These are phyloP conservation scores for Gracilaria domingensis DNA, from an alignment of 23 red algal species.

Conservation along the genomic window DNA sequence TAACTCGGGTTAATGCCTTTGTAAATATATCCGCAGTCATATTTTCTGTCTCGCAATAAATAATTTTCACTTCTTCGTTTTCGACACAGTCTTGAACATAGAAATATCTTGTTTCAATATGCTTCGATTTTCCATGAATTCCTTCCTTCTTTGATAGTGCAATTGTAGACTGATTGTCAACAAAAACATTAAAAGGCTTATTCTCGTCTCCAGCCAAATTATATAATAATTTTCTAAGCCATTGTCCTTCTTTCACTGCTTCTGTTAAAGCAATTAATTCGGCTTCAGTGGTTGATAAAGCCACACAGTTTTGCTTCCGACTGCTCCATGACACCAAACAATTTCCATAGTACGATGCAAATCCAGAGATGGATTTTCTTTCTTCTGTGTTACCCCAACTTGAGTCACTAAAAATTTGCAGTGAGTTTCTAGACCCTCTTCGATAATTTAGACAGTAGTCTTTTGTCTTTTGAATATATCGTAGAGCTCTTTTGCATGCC, in stretches of 20 bases:
- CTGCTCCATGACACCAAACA: too few relatives aligned
- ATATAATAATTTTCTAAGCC: background rate
- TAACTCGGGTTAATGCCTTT: conserved; percentile 13
- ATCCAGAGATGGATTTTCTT: too few relatives aligned
- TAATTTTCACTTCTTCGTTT: background rate
- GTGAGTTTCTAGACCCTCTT: background rate
- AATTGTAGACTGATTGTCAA: conserved; percentile 45
- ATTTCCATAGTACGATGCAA: too few relatives aligned
- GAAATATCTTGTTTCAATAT: conserved; percentile 6
- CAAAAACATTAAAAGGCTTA: background rate
- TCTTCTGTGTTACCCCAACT: conserved; percentile 15
- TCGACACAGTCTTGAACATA: conserved; percentile 26
- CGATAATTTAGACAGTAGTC: too few relatives aligned
- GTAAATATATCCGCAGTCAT: conserved; percentile 32
- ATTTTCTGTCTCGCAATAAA: conserved; percentile 9
- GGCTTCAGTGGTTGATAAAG: too few relatives aligned
- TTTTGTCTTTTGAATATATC: too few relatives aligned
- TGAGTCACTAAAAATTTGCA: background rate
- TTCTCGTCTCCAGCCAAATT: background rate
- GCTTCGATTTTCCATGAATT: conserved; percentile 8
- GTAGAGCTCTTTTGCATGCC: conserved; percentile 33
- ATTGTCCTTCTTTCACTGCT: conserved; percentile 29
- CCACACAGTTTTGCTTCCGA: too few relatives aligned
- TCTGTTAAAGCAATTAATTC: too few relatives aligned
- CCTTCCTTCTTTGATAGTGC: background rate